These are phyloP conservation scores for Lophium mytilinum DNA, from an alignment of 495 filamentous ascomycete species.

Conservation along the genomic window DNA sequence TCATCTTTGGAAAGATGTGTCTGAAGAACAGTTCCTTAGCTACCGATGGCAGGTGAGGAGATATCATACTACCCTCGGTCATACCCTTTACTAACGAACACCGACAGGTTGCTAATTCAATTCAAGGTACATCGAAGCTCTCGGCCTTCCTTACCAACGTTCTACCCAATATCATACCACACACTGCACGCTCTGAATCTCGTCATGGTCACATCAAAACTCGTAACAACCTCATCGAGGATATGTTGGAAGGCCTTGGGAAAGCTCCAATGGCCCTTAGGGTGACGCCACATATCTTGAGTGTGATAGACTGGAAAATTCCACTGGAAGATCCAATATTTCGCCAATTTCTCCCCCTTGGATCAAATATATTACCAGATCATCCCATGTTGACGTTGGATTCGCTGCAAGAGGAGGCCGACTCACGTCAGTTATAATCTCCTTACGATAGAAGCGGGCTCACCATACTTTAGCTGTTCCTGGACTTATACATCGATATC, in stretches of 20 bases:
- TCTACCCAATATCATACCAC: slow-evolving; percentile 41
- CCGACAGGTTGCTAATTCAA: slow-evolving; percentile 29
- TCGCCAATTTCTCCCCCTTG: slow-evolving; percentile 46
- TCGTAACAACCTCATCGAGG: slow-evolving; percentile 42
- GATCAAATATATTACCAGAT: slow-evolving; percentile 41
- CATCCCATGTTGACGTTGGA: slow-evolving; percentile 37
- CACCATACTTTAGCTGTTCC: slow-evolving; percentile 21
- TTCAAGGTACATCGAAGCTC: slow-evolving; percentile 36
- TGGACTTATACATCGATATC: slow-evolving; percentile 50
- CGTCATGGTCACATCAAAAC: slow-evolving; percentile 32
- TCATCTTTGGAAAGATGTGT: slow-evolving; percentile 36
- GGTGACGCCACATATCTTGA: slow-evolving; percentile 47
- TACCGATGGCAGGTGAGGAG: slow-evolving; percentile 42
- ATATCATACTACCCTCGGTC: neutral
- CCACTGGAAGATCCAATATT: slow-evolving; percentile 48
- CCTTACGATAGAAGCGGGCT: slow-evolving; percentile 9
- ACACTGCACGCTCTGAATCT: slow-evolving; percentile 8
- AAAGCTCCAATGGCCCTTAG: slow-evolving; percentile 48
- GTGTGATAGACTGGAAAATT: slow-evolving; percentile 46
- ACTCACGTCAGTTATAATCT: slow-evolving; percentile 31
- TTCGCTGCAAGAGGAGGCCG: slow-evolving; percentile 41
- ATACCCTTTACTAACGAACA: neutral
- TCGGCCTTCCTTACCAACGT: slow-evolving; percentile 37
- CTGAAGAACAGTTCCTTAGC: slow-evolving; percentile 38
- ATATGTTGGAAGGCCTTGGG: slow-evolving; percentile 42